Conservation (phyloP, 2,329 filamentous ascomycete genomes). For the Fusarium multiceps region DNA sequence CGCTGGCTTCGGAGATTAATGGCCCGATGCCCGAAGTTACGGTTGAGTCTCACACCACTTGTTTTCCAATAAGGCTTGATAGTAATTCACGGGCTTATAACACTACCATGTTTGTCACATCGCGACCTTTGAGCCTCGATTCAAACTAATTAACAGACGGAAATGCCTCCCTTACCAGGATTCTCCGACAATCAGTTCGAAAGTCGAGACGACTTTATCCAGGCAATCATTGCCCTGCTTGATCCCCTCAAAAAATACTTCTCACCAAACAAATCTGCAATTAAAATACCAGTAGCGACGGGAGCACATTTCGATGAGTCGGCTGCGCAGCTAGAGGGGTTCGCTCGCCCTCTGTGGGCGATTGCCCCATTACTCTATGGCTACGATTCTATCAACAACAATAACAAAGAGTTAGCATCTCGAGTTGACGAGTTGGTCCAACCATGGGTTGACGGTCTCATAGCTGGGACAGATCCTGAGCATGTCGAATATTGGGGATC, state of each 20-base stretch:
- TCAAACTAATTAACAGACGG: background rate
- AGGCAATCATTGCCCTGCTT: conserved; percentile 51
- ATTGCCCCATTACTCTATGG: conserved; percentile 55
- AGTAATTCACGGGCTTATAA: background rate
- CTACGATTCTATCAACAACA: conserved; percentile 43
- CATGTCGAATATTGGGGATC: conserved; percentile 60
- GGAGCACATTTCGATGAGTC: conserved; percentile 57
- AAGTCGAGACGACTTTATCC: conserved; percentile 51
- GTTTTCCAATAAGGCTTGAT: background rate
- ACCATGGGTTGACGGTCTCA: conserved; percentile 50
- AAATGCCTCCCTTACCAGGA: conserved; percentile 53
- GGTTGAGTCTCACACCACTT: background rate
- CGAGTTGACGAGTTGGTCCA: conserved; percentile 23
- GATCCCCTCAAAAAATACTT: conserved; percentile 49
- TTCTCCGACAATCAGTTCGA: conserved; percentile 57
- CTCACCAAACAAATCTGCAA: conserved; percentile 50
- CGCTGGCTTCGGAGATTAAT: conserved; percentile 16
- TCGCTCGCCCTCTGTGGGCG: conserved; percentile 55
- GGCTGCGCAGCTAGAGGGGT: conserved; percentile 60
- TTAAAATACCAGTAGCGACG: conserved; percentile 53
- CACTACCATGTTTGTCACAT: background rate
- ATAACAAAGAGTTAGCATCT: conserved; percentile 33
- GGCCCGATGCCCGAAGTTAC: conserved; percentile 27
- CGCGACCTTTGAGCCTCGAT: background rate
- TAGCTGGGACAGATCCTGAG: conserved; percentile 49